Evolutionary conservation across 768 basidiomycete genomes (phyloP), one percentile per base, ranked within the genome.

Genomic region (Sporobolomyces pararoseus): DNA sequence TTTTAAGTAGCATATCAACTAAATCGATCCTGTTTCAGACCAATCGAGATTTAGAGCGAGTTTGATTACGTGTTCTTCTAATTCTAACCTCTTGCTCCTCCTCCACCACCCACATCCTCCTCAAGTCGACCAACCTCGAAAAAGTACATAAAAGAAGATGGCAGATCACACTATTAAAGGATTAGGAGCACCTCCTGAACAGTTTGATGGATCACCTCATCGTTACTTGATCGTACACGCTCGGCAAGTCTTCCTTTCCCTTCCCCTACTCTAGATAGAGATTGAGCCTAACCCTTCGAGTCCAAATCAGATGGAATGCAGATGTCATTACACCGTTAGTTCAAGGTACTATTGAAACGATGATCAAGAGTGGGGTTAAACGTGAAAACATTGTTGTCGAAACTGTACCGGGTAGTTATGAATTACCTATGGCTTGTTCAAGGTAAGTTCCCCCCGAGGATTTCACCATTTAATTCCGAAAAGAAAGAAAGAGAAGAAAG

Each of bases 201-300:
- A 84, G 42, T 85, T 86, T 82, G 90, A 97, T 76, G 94, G 94
- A 60, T 88, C 90, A 3, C 46, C 83, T 32, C 84, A 94, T 62
- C 88, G 94, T 66, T 81, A 96, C 61, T 90, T 90, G 77, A 94
- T 98, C 78, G 89, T 98, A 10, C 95, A 97, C 79, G 91, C 92
- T 23, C 84, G 93, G 81, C 75, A 5, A 32, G 74, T 29, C 52
- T n/a, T 23, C n/a, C 53, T 17, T 21, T 54, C 34, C 14, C 42
- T 32, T 27, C 50, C 47, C 14, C 53, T 19, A n/a, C 46, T n/a
- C 5, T 29, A 27, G 32, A 21, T 31, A 5, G 17, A 9, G 9
- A 17, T 42, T 17, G 9, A 17, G 17, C 10, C 39, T 42, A 42
- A 42, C 39, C 10, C 10, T 42, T 42, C 39, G 39, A 42, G 17